Conservation (phyloP, 1,284 basidiomycete species). For the Veloboletus limbatus region DNA sequence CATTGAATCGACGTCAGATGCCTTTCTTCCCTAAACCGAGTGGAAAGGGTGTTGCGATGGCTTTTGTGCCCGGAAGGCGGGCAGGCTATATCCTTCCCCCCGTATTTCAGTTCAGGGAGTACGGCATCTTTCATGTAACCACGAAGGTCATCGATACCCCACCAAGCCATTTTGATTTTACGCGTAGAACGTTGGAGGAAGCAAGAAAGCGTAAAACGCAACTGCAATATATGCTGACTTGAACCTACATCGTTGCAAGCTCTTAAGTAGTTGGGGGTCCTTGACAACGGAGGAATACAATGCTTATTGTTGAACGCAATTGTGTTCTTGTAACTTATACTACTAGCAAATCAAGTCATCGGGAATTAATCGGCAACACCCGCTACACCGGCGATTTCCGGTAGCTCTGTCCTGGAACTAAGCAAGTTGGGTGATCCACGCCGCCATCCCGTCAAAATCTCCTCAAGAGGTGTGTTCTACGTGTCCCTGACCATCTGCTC, state of each 20-base stretch:
- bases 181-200: not conserved
- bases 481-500: conserved; percentile 3
- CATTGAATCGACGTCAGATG: conserved; percentile 31
- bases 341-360: conserved; percentile 16
- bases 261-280: conserved; percentile 23
- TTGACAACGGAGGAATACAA: conserved; percentile 27
- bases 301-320: conserved; percentile 16
- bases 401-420: not conserved
- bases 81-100: conserved; percentile 24
- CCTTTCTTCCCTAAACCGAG: conserved; percentile 37
- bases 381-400: conserved; percentile 24
- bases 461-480: conserved; percentile 30
- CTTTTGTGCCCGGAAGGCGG: conserved; percentile 37
- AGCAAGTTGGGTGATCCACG: not conserved
- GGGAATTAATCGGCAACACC: conserved; percentile 26
- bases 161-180: conserved; percentile 25
- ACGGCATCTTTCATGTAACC: conserved; percentile 38
- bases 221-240: not conserved
- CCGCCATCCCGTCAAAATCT: conserved; percentile 17
- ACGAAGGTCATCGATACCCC: conserved; percentile 37
- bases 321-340: not conserved
- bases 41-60: conserved; percentile 38
- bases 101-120: conserved; percentile 39
- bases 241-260: conserved; percentile 3
- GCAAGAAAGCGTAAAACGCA: not conserved